phyloP scores from a whole-genome alignment of 805 yeast genomes.

The Barnettozyma siamensis region DNA sequence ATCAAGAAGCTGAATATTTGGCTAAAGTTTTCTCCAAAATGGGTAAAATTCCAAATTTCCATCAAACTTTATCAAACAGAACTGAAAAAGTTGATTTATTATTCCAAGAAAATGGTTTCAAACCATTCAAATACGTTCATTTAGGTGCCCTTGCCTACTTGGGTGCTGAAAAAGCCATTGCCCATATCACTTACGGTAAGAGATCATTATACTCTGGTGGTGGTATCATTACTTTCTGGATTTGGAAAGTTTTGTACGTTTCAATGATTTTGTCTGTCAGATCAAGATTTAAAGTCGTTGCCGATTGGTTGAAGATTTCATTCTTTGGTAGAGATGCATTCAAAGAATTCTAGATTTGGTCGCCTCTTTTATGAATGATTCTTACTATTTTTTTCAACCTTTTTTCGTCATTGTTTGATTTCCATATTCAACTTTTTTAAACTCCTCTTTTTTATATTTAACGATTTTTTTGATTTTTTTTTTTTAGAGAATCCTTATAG shows the following conservation, averaged over 20 bases:
- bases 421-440: background rate
- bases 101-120: conserved; percentile 31
- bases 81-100: conserved; percentile 39
- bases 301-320: conserved; percentile 86
- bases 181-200: conserved; percentile 77
- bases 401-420: background rate
- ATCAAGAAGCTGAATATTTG: conserved; percentile 85
- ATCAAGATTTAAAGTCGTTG: conserved; percentile 77
- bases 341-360: conserved; percentile 16
- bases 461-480: background rate
- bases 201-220: conserved; percentile 78
- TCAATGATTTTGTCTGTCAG: conserved; percentile 87
- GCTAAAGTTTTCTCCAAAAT: conserved; percentile 65
- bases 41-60: conserved; percentile 53
- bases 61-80: conserved; percentile 34
- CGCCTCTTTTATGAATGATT: background rate
- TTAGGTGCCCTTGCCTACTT: conserved; percentile 93
- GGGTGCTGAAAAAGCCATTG: conserved; percentile 91
- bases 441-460: background rate
- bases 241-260: conserved; percentile 94
- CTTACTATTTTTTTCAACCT: too few relatives aligned
- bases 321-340: conserved; percentile 85
- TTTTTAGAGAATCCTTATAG: background rate
- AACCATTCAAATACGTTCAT: conserved; percentile 75
- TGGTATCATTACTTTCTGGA: conserved; percentile 80